Percentiles rank a stretch among this genome's conserved stretches.
Conservation (phyloP, 495 filamentous ascomycete genomes). For the Tuber borchii region DNA sequence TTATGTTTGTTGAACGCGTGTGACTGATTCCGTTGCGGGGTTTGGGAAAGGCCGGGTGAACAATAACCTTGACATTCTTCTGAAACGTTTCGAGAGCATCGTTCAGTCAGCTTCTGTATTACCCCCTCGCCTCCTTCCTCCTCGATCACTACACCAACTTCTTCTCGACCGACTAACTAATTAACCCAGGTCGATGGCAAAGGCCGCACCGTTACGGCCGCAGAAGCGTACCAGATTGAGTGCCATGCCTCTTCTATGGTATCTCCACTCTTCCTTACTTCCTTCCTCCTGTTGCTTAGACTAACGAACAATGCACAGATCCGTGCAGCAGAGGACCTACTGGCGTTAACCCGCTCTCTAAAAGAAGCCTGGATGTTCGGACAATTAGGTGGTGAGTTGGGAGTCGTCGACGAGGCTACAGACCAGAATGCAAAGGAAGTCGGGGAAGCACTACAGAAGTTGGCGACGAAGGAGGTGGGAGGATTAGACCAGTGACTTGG, state of each 20-base stretch:
- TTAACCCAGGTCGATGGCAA: conserved; percentile 43
- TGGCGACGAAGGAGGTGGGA: conserved; percentile 46
- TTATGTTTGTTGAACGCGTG: not conserved
- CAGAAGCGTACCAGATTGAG: conserved; percentile 57
- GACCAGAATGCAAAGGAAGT: conserved; percentile 52
- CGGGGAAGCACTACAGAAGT: conserved; percentile 48
- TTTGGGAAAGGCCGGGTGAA: conserved; percentile 50
- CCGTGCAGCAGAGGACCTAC: conserved; percentile 59
- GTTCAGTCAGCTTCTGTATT: conserved; percentile 53
- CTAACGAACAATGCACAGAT: conserved; percentile 45
- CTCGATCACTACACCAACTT: not conserved
- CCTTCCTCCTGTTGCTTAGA: not conserved
- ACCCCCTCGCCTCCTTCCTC: not conserved
- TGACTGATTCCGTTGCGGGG: conserved; percentile 10
- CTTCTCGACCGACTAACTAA: not conserved
- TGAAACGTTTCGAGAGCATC: conserved; percentile 59
- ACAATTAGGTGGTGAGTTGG: conserved; percentile 57
- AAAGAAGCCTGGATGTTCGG: conserved; percentile 74
- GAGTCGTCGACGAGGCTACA: conserved; percentile 45
- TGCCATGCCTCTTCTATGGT: conserved; percentile 60
- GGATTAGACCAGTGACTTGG: conserved; percentile 39
- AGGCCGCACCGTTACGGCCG: conserved; percentile 50
- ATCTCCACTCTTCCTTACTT: conserved; percentile 14
- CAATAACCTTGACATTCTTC: conserved; percentile 51
- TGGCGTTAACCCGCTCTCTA: conserved; percentile 56